Evolutionary conservation across 805 yeast genomes (phyloP).

Genomic region (Saccharomyces eubayanus): DNA sequence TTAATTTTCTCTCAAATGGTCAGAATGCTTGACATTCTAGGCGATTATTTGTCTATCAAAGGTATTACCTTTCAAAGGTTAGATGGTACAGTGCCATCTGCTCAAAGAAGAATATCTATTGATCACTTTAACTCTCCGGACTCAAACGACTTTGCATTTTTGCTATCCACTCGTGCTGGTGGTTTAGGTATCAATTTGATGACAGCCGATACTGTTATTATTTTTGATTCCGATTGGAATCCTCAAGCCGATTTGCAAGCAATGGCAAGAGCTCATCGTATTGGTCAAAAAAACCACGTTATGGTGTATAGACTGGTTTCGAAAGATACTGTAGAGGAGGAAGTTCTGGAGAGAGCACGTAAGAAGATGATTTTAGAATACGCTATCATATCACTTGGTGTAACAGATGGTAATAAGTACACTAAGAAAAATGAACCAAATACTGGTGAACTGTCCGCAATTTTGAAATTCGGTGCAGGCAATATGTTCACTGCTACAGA

Average conservation of each 20-base stretch:
- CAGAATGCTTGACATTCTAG: conserved; percentile 85
- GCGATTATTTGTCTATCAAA: conserved; percentile 82
- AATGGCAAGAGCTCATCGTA: conserved; percentile 99
- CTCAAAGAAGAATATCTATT: conserved; percentile 87
- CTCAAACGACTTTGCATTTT: conserved; percentile 82
- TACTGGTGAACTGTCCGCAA: conserved; percentile 79
- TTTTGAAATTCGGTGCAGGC: conserved; percentile 95
- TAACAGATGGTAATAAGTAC: conserved; percentile 57
- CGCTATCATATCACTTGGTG: conserved; percentile 93
- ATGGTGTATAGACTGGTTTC: conserved; percentile 96
- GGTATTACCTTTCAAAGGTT: conserved; percentile 85
- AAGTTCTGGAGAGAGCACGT: conserved; percentile 91
- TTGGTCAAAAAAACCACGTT: conserved; percentile 98
- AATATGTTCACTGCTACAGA: conserved; percentile 95
- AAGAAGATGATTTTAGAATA: conserved; percentile 97
- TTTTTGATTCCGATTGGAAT: conserved; percentile 98
- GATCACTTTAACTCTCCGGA: conserved; percentile 95
- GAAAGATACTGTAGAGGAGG: conserved; percentile 96
- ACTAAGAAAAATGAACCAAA: conserved; percentile 64
- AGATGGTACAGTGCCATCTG: conserved; percentile 94
- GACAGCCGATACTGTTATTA: conserved; percentile 98
- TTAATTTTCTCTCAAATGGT: conserved; percentile 97
- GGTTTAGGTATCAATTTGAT: conserved; percentile 95
- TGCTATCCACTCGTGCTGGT: conserved; percentile 95
- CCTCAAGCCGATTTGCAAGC: conserved; percentile 99